These are phyloP conservation scores for Euphrasia confusa DNA, from an alignment of 257 asterid species.

Conservation along the genomic window DNA sequence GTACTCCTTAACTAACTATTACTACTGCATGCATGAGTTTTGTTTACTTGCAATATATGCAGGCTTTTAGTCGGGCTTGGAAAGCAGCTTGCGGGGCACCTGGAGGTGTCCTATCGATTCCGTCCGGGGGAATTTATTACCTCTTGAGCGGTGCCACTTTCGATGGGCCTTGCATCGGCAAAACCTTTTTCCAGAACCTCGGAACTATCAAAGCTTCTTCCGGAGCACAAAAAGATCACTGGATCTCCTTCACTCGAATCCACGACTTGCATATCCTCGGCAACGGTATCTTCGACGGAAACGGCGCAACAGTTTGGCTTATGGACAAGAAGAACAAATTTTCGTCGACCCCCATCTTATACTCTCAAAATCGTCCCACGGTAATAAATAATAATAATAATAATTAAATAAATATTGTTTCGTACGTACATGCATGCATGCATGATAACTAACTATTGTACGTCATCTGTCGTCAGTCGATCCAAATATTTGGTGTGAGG, in stretches of 20 bases:
- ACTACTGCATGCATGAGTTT: no score
- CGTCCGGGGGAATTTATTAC: slow-evolving; percentile 29
- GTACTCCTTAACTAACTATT: no score
- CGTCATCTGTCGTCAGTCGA: no score
- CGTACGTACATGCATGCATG: no score
- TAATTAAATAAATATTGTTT: no score
- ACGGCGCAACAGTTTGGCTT: background rate
- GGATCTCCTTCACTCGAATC: background rate
- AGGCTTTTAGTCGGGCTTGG: slow-evolving; percentile 51
- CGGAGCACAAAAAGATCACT: background rate
- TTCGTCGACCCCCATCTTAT: no score
- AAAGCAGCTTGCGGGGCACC: slow-evolving; percentile 32
- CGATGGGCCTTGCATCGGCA: background rate
- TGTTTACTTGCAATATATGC: background rate
- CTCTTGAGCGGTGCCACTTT: background rate
- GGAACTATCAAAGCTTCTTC: background rate
- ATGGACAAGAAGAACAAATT: no score
- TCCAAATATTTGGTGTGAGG: slow-evolving; percentile 4
- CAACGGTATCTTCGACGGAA: background rate
- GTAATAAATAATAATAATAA: no score
- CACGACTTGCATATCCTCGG: background rate
- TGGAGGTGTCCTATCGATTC: slow-evolving; percentile 35
- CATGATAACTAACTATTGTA: no score
- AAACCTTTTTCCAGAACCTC: background rate
- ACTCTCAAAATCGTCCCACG: no score